A percentile compares a stretch with the other conserved stretches of the same genome.
Evolutionary conservation across 2,329 filamentous ascomycete species (phyloP).

Genomic region (Epichloe uncinata): DNA sequence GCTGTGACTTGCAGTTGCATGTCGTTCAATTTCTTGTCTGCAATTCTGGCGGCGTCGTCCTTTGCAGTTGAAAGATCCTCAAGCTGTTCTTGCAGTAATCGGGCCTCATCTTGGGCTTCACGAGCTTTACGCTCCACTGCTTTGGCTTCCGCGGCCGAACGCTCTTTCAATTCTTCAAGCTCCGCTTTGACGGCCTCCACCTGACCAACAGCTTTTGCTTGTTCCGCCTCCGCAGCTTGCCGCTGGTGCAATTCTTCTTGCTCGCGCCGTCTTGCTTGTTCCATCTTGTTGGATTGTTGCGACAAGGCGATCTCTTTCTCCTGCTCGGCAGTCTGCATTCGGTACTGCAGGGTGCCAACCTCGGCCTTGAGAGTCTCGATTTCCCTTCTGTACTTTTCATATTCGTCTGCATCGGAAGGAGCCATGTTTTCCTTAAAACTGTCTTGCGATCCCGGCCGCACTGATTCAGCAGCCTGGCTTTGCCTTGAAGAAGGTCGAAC

Average conservation of each 20-base stretch:
- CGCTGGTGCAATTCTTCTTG: constrained; percentile 69
- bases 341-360: constrained; percentile 76
- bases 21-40: constrained; percentile 41
- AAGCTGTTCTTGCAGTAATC: constrained; percentile 63
- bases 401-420: constrained; percentile 43
- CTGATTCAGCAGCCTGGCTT: constrained; percentile 25
- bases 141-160: constrained; percentile 41
- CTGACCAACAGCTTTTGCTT: constrained; percentile 34
- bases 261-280: constrained; percentile 66
- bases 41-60: constrained; percentile 55
- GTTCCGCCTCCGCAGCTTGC: constrained; percentile 44
- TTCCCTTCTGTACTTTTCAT: constrained; percentile 41
- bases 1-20: constrained; percentile 38
- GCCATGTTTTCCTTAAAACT: constrained; percentile 48
- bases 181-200: constrained; percentile 38
- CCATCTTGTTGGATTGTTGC: constrained; percentile 70
- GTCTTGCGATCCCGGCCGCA: constrained; percentile 37
- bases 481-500: constrained; percentile 27
- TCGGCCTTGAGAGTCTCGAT: constrained; percentile 80
- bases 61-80: constrained; percentile 54
- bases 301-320: constrained; percentile 71
- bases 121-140: constrained; percentile 57
- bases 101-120: constrained; percentile 60
- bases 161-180: constrained; percentile 36
- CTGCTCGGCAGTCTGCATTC: constrained; percentile 73